Base-by-base conservation (phyloP, 257 asterid species). In the Anisodus acutangulus region DNA sequence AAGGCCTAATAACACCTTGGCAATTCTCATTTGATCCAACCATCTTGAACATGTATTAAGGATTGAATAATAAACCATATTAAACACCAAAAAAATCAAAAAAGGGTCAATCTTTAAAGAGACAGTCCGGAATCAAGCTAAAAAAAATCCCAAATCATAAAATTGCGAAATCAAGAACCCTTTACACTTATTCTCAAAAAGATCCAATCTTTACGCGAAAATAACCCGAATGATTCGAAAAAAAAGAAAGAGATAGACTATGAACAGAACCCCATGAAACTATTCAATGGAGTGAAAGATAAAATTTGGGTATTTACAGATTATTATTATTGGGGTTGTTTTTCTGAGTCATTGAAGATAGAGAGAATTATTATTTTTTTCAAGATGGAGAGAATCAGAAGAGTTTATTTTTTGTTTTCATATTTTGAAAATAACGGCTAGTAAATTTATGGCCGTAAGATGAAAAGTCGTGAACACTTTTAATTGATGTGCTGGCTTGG, bases 341-440 rank as follows among this genome's bases (percentile, higher is more conserved):
- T 31, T 39, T 35, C 53, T 45, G 76, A 76, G 83, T 12, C 55
- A 74, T 51, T 55, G 87, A 71, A 72, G 39, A 78, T 13, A 35
- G 9, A 31, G 82, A 31, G 26, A 22, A 22, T 22, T 22, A 0
- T 22, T 22, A 0, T 22, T 22, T 22, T 22, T 22, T 22, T 22
- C 26, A 22, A 22, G 26, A 22, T 22, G 26, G 26, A 22, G 26
- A 22, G 69, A 72, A 47, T 72, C 60, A 19, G 4, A 47, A 19
- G 80, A 66, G 72, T 11, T 7, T 5, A 22, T 66, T 64, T 7
- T 64, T 31, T 66, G 41, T 35, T 66, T 69, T 68, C 45, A 31
- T 83, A 16, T 76, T 92, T 94, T 91, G 92, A 92, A 94, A 88
- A 39, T 85, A 94, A 94, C 97, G 95, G 97, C 96, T 94, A 93